Evolutionary conservation across 306 rosid species (phyloP), one percentile per base, ranked within the genome.

Genomic region (Carpinus fangiana): DNA sequence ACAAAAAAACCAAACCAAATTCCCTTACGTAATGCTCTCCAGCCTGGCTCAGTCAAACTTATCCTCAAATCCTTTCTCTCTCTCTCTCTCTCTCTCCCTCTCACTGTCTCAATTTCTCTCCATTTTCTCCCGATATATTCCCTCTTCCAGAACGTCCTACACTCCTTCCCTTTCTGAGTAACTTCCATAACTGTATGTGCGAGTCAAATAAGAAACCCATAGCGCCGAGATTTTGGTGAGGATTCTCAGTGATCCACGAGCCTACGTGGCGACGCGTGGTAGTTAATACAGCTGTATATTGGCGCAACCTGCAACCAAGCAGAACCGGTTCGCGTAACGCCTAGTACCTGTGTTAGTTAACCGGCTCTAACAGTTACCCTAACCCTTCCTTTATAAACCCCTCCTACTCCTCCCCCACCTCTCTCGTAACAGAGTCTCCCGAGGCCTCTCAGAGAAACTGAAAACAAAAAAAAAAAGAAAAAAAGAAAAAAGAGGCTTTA

Each of bases 21-120:
- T 48, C 31, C 55, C 52, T 74, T 50, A 71, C 80, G 86, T 57
- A 80, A 84, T 89, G 88, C 83, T 65, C 73, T 79, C 86, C 86
- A 87, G 84, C 85, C 88, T 84, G 88, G 88, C 86, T 77, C 62
- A 64, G 86, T 87, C 86, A 84, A 87, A 82, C 86, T 79, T 84
- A 84, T 84, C 90, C 80, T 34, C 64, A 41, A 41, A 41, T 6
- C 43, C 43, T 4, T 6, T 38, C 43, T 38, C 45, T 6, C 45
- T 31, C 34, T 31, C 34, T 31, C 34, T 38, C 41, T 41, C 45
- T 41, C 45, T 41, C 45, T 5, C 8, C 9, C 45, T 5, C 45
- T 41, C 45, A 6, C 45, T 41, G 45, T 41, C 45, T 41, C 45
- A 41, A 6, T 41, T 41, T 41, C 45, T 41, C 45, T 41, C 45